phyloP scores from a whole-genome alignment of 2,329 filamentous ascomycete species.

The Dichotomopilus funicola region DNA sequence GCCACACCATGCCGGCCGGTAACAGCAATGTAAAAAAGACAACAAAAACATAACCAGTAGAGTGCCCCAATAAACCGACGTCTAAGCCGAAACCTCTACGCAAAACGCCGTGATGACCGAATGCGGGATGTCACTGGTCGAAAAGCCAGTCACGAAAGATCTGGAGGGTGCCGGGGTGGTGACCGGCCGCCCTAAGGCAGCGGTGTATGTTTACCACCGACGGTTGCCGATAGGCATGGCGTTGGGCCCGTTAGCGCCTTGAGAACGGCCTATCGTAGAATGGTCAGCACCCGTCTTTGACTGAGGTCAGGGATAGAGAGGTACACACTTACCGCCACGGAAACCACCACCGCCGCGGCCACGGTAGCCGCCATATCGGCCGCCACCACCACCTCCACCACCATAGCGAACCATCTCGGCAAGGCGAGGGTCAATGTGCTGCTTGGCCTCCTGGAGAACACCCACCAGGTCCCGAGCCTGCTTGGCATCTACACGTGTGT shows the following conservation, averaged over 20 bases:
- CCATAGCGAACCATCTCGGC: slow-evolving; percentile 93
- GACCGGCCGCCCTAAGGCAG: neutral
- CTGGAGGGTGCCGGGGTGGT: slow-evolving; percentile 1
- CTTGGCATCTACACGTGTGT: slow-evolving; percentile 63
- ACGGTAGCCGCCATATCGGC: slow-evolving; percentile 66
- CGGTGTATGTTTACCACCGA: slow-evolving; percentile 39
- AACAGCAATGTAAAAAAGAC: slow-evolving; percentile 6
- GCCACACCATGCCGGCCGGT: neutral
- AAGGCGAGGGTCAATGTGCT: slow-evolving; percentile 93
- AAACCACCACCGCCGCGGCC: slow-evolving; percentile 43
- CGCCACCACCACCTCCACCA: slow-evolving; percentile 73
- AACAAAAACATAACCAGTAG: slow-evolving; percentile 3
- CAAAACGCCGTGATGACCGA: slow-evolving; percentile 13
- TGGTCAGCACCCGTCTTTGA: neutral
- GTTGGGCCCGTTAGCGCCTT: slow-evolving; percentile 34
- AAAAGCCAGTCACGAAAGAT: slow-evolving; percentile 8
- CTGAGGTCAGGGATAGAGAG: slow-evolving; percentile 29
- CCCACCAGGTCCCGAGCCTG: slow-evolving; percentile 94
- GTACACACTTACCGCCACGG: slow-evolving; percentile 43
- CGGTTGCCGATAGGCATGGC: slow-evolving; percentile 44
- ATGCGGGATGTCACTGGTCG: slow-evolving; percentile 9
- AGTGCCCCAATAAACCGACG: slow-evolving; percentile 11
- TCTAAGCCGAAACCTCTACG: slow-evolving; percentile 17
- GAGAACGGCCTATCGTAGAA: slow-evolving; percentile 9
- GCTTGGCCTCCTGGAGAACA: slow-evolving; percentile 92